Evolutionary conservation across 2,329 filamentous ascomycete genomes (phyloP).

Genomic region (Fusarium tricinctum): DNA sequence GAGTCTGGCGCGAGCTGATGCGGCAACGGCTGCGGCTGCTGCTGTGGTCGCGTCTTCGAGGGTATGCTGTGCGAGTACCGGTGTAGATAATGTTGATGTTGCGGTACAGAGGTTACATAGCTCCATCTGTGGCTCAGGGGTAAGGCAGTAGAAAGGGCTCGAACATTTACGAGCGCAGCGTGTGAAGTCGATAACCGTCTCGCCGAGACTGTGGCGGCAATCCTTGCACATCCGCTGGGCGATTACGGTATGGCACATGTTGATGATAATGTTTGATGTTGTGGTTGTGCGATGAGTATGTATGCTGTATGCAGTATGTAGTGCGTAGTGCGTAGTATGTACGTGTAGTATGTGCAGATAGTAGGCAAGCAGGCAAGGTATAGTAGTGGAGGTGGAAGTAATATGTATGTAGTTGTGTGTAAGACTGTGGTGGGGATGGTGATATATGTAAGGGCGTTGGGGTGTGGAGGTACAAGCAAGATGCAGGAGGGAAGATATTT

Average conservation of each 20-base stretch:
- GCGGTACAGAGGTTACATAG: constrained; percentile 46
- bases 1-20: constrained; percentile 28
- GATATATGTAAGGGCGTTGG: constrained; percentile 13
- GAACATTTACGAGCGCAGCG: constrained; percentile 50
- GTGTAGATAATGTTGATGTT: constrained; percentile 43
- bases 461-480: constrained; percentile 8
- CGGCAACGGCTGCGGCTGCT: constrained; percentile 21
- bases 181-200: constrained; percentile 51
- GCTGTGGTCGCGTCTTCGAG: constrained; percentile 30
- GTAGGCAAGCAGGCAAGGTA: neutral
- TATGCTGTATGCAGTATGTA: constrained; percentile 6
- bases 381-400: neutral
- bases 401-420: constrained; percentile 2
- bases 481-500: constrained; percentile 4
- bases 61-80: constrained; percentile 47
- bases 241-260: constrained; percentile 51
- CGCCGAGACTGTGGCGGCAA: constrained; percentile 48
- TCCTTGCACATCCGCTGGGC: constrained; percentile 51
- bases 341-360: neutral
- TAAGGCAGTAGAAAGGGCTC: constrained; percentile 52
- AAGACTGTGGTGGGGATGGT: neutral
- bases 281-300: constrained; percentile 18
- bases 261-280: constrained; percentile 12
- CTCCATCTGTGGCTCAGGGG: constrained; percentile 48
- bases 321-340: neutral